phyloP scores from a whole-genome alignment of 2,329 filamentous ascomycete species.

The Blumeriella jaapii region DNA sequence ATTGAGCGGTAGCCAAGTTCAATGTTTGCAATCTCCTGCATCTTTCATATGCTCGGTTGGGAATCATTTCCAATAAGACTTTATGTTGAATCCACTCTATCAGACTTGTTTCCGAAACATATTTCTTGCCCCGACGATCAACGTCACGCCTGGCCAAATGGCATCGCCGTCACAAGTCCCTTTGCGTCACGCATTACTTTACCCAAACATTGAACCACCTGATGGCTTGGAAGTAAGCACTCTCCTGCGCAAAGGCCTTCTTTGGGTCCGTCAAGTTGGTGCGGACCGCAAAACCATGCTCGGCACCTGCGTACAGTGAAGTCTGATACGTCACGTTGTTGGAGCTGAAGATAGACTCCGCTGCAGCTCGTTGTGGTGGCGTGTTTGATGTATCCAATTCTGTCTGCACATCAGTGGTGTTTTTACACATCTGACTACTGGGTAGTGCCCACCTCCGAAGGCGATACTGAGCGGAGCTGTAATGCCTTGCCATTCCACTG shows the following conservation, averaged over 20 bases:
- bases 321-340: slow-evolving; percentile 52
- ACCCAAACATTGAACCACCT: slow-evolving; percentile 46
- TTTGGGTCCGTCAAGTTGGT: slow-evolving; percentile 40
- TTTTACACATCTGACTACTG: not conserved
- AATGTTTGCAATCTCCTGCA: no score
- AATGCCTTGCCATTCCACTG: slow-evolving; percentile 47
- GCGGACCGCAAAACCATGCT: slow-evolving; percentile 65
- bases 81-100: no score
- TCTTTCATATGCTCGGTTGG: no score
- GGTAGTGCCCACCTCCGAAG: slow-evolving; percentile 38
- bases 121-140: no score
- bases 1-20: no score
- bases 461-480: slow-evolving; percentile 47
- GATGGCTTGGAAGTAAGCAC: slow-evolving; percentile 66
- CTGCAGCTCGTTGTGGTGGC: slow-evolving; percentile 9
- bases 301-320: slow-evolving; percentile 54
- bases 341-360: slow-evolving; percentile 44
- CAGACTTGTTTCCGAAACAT: no score
- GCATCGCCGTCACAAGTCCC: no score
- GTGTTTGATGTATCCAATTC: slow-evolving; percentile 28
- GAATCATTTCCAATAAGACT: no score
- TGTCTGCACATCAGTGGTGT: no score
- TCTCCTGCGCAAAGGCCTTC: slow-evolving; percentile 63
- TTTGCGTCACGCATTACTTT: no score
- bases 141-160: no score